Conservation (phyloP, 352 stramenopile genomes). For the Globisporangium cylindrosporum region DNA sequence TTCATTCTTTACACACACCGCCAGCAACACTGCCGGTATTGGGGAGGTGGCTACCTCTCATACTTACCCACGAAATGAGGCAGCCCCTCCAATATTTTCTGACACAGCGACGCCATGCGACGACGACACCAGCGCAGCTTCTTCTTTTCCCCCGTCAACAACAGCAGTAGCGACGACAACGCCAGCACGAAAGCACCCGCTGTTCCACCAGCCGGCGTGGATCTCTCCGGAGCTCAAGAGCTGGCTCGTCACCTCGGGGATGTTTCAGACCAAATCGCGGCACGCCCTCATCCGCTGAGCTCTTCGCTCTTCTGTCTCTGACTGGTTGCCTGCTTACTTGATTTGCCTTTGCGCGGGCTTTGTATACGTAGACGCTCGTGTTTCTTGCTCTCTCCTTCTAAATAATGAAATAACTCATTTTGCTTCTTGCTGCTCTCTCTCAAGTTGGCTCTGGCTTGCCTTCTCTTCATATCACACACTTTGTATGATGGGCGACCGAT, state of each 20-base stretch:
- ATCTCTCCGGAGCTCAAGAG: conserved; percentile 54
- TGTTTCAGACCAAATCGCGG: conserved; percentile 39
- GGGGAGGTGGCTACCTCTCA: conserved; percentile 4
- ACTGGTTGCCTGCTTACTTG: background rate
- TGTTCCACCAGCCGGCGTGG: conserved; percentile 55
- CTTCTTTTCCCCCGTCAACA: background rate
- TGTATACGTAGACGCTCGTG: background rate
- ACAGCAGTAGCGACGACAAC: background rate
- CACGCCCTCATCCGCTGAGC: background rate
- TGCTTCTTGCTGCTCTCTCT: background rate
- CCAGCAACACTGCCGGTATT: background rate
- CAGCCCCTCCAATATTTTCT: conserved; percentile 10
- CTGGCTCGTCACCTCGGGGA: conserved; percentile 44
- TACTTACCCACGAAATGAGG: conserved; percentile 16
- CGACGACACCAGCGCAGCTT: background rate
- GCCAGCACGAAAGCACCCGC: conserved; percentile 16
- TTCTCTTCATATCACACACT: conserved; percentile 12
- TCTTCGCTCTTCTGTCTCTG: background rate
- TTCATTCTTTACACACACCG: conserved; percentile 10
- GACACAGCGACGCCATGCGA: conserved; percentile 6
- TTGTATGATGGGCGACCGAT: background rate
- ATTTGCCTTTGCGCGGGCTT: background rate
- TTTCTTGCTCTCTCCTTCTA: conserved; percentile 11
- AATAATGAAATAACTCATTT: conserved; percentile 19
- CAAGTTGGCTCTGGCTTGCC: background rate